phyloP scores from a whole-genome alignment of 805 yeast species.

The Barnettozyma wickerhamii region DNA sequence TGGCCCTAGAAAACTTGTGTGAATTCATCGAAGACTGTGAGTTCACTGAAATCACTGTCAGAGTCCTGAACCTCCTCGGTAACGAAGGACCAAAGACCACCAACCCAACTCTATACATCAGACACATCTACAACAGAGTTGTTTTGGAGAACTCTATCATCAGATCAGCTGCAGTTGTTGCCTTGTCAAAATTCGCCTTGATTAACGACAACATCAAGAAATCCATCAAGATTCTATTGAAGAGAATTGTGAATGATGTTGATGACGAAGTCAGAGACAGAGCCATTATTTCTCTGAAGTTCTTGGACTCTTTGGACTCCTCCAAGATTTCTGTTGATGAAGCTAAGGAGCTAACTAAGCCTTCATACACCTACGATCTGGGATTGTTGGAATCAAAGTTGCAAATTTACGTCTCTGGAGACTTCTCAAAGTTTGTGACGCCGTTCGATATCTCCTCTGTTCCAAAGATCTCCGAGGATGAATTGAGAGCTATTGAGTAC shows the following conservation, averaged over 20 bases:
- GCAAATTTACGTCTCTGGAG: slow-evolving; percentile 56
- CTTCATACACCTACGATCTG: slow-evolving; percentile 67
- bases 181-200: slow-evolving; percentile 86
- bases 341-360: slow-evolving; percentile 53
- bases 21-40: slow-evolving; percentile 99
- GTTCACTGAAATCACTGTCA: slow-evolving; percentile 87
- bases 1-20: slow-evolving; percentile 83
- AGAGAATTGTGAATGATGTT: slow-evolving; percentile 79
- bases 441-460: slow-evolving; percentile 72
- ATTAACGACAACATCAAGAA: slow-evolving; percentile 59
- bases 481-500: slow-evolving; percentile 59
- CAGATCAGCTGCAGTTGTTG: slow-evolving; percentile 92
- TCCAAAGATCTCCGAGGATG: slow-evolving; percentile 64
- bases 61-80: slow-evolving; percentile 88
- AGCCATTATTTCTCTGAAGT: slow-evolving; percentile 79
- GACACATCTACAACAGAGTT: slow-evolving; percentile 95
- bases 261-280: slow-evolving; percentile 99
- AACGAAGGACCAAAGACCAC: slow-evolving; percentile 87
- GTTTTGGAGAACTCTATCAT: slow-evolving; percentile 94
- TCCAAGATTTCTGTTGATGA: slow-evolving; percentile 30
- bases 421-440: slow-evolving; percentile 34
- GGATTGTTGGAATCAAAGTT: slow-evolving; percentile 75
- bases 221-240: slow-evolving; percentile 70
- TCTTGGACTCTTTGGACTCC: slow-evolving; percentile 40
- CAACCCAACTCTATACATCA: slow-evolving; percentile 84